Evolutionary conservation across 208 protist genomes (phyloP).

Genomic region (Novymonas esmeraldas): DNA sequence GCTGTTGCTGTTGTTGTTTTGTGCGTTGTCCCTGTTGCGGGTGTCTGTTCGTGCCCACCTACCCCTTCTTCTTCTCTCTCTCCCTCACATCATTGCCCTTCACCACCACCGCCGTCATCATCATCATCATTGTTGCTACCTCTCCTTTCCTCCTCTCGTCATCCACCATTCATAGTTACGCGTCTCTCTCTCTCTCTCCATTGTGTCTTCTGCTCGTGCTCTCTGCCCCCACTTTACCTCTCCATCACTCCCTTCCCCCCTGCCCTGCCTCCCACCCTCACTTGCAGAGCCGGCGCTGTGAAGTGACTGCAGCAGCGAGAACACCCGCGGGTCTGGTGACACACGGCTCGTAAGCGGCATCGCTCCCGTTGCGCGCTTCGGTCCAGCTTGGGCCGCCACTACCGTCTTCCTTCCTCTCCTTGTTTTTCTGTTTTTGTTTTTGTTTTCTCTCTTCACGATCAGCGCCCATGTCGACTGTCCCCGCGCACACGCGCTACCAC

Average conservation of each 20-base stretch:
- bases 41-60: too few species aligned
- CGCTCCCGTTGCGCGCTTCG: conserved; percentile 2
- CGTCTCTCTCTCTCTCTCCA: background rate
- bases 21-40: too few species aligned
- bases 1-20: too few species aligned
- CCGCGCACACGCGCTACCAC: conserved; percentile 17
- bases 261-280: background rate
- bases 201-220: background rate
- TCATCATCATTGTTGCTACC: background rate
- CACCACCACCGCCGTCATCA: too few species aligned
- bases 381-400: too few species aligned
- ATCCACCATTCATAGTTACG: conserved; percentile 1
- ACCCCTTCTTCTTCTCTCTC: too few species aligned
- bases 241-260: background rate
- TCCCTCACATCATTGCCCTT: too few species aligned
- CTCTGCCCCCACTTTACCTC: background rate
- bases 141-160: background rate
- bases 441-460: background rate
- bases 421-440: conserved; percentile 2
- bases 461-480: conserved; percentile 19
- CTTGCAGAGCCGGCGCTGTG: background rate
- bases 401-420: background rate
- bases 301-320: too few species aligned
- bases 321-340: too few species aligned
- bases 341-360: too few species aligned